A percentile compares a stretch with the other conserved stretches of the same genome.
Conservation (phyloP, 345 rosid species). For the Turnera subulata region DNA sequence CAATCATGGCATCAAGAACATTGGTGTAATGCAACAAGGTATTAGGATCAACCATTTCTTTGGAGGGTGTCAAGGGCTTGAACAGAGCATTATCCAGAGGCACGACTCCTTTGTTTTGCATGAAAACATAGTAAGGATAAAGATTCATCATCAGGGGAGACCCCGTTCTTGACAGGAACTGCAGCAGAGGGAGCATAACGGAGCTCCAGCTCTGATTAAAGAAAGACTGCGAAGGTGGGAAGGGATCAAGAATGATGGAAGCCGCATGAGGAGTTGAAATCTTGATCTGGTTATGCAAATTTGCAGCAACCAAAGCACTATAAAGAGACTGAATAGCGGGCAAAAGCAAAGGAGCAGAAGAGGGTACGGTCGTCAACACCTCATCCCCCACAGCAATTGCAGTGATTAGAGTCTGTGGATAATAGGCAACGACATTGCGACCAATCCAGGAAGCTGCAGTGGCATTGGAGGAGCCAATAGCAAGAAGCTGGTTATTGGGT, state of each 20-base stretch:
- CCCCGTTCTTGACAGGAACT: constrained; percentile 70
- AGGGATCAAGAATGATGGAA: constrained; percentile 66
- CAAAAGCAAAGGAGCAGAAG: constrained; percentile 70
- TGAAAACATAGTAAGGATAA: constrained; percentile 91
- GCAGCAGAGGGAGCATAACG: constrained; percentile 66
- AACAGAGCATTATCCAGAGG: constrained; percentile 86
- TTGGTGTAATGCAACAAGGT: constrained; percentile 92
- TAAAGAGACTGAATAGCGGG: constrained; percentile 86
- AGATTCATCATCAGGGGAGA: constrained; percentile 97
- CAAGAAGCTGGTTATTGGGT: constrained; percentile 93
- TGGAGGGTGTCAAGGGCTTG: constrained; percentile 80
- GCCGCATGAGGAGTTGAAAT: constrained; percentile 94
- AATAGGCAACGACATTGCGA: constrained; percentile 72
- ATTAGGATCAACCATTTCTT: constrained; percentile 97
- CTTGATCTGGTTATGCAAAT: constrained; percentile 79
- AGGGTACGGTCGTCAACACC: constrained; percentile 83
- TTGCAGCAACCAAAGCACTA: constrained; percentile 83
- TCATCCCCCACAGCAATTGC: constrained; percentile 88
- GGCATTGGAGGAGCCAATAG: constrained; percentile 80
- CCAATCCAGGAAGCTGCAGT: constrained; percentile 89
- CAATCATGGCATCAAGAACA: constrained; percentile 93
- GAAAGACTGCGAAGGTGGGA: constrained; percentile 94
- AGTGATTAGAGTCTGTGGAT: constrained; percentile 70
- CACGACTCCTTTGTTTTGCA: constrained; percentile 95
- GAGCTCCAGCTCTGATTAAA: constrained; percentile 82